Percentiles rank a stretch among this genome's conserved stretches.
phyloP scores from a whole-genome alignment of 345 rosid genomes.

The Linum trigynum region DNA sequence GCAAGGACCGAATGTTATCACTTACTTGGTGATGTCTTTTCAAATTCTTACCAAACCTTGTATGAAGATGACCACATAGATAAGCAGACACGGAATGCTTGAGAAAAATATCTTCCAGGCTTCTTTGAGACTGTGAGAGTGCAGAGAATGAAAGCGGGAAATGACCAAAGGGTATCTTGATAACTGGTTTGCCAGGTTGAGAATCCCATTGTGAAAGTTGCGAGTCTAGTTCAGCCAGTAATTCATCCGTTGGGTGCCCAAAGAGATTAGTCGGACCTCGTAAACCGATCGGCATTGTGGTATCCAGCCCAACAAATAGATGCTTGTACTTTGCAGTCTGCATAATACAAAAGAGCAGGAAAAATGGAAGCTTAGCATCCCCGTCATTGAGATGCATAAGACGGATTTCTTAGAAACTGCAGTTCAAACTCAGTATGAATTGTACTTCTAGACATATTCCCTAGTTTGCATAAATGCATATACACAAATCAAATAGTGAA shows the following conservation, averaged over 20 bases:
- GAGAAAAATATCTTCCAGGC: slow-evolving; percentile 67
- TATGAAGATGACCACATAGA: slow-evolving; percentile 86
- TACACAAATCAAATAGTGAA: neutral
- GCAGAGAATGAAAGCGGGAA: slow-evolving; percentile 86
- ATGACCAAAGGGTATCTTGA: slow-evolving; percentile 87
- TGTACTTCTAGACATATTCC: neutral
- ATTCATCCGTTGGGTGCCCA: slow-evolving; percentile 84
- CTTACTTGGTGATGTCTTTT: slow-evolving; percentile 61
- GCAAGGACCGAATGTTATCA: slow-evolving; percentile 24
- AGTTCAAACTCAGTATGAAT: neutral
- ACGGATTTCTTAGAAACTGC: neutral
- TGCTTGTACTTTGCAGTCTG: slow-evolving; percentile 56
- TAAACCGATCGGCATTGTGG: slow-evolving; percentile 60
- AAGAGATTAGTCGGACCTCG: slow-evolving; percentile 96
- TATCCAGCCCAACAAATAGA: slow-evolving; percentile 85
- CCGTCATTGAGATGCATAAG: neutral
- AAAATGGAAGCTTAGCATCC: neutral
- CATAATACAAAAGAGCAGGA: slow-evolving; percentile 15
- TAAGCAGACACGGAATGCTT: slow-evolving; percentile 80
- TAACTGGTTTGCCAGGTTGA: slow-evolving; percentile 41
- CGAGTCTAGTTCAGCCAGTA: slow-evolving; percentile 47
- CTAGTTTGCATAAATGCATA: neutral
- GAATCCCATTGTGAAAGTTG: slow-evolving; percentile 74
- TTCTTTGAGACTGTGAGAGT: slow-evolving; percentile 43
- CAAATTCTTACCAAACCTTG: slow-evolving; percentile 75